Conservation (phyloP, 1,284 basidiomycete species). For the Schizopora paradoxa region DNA sequence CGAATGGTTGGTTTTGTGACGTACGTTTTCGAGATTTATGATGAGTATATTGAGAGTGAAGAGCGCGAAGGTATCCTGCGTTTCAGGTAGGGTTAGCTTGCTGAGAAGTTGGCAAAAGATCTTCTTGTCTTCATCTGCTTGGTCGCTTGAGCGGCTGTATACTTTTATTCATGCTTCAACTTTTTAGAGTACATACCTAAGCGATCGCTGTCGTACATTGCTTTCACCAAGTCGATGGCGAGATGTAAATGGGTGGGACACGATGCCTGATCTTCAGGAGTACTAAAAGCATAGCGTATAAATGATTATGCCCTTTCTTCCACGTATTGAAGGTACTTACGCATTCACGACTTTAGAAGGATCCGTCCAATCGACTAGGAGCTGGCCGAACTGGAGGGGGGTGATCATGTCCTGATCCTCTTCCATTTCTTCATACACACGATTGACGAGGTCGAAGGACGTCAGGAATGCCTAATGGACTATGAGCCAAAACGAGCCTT, state of each 20-base stretch:
- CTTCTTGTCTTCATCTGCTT: constrained; percentile 13
- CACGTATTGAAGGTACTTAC: constrained; percentile 1
- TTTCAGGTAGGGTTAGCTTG: constrained; percentile 2
- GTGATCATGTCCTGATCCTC: constrained; percentile 19
- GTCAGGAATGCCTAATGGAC: constrained; percentile 2
- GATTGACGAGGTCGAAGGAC: constrained; percentile 7
- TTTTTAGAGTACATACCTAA: not conserved
- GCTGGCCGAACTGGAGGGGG: constrained; percentile 15
- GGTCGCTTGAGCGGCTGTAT: too few species aligned
- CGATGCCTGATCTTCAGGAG: not conserved
- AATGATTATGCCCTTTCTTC: not conserved
- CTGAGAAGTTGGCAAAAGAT: constrained; percentile 3
- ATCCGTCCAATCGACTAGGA: constrained; percentile 16
- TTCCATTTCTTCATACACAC: constrained; percentile 14
- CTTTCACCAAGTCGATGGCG: constrained; percentile 14
- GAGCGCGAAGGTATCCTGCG: constrained; percentile 5
- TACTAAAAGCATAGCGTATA: not conserved
- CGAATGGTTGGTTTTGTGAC: not conserved
- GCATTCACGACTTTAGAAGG: constrained; percentile 11
- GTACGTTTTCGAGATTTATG: constrained; percentile 16
- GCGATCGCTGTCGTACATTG: constrained; percentile 13
- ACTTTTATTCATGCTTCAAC: not conserved
- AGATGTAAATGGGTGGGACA: constrained; percentile 10
- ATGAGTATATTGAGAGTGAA: constrained; percentile 16
- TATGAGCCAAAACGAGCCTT: too few species aligned